These are phyloP conservation scores for Cicer arietinum DNA, from an alignment of 306 rosid species.

Conservation along the genomic window DNA sequence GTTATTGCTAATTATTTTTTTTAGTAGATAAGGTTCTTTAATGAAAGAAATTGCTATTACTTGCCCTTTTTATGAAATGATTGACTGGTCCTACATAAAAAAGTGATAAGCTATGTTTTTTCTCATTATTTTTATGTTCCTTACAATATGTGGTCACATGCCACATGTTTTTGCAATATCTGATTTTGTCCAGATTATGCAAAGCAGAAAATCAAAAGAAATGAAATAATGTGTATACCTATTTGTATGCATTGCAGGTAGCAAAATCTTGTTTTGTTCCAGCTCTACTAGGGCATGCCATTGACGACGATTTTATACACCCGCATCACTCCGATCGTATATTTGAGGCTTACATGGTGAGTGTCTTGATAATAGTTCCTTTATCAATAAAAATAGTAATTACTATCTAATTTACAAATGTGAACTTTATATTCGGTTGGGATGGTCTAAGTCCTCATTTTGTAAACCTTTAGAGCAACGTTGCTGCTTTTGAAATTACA, in stretches of 20 bases:
- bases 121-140: constrained; percentile 22
- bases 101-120: constrained; percentile 31
- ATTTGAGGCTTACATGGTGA: constrained; percentile 89
- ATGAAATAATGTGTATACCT: not conserved
- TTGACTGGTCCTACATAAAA: constrained; percentile 34
- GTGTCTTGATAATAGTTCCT: constrained; percentile 33
- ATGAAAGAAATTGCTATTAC: constrained; percentile 18
- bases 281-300: constrained; percentile 88
- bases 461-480: constrained; percentile 20
- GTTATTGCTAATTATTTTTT: not conserved
- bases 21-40: constrained; percentile 44
- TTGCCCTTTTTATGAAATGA: constrained; percentile 20
- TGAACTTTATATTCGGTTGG: constrained; percentile 29
- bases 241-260: constrained; percentile 62
- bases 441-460: constrained; percentile 14
- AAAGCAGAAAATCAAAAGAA: not conserved
- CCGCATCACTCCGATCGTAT: constrained; percentile 95
- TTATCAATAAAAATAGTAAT: not conserved
- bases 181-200: constrained; percentile 18
- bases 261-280: constrained; percentile 97
- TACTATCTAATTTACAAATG: constrained; percentile 3
- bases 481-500: constrained; percentile 32
- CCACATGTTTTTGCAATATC: constrained; percentile 2
- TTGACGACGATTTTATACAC: constrained; percentile 91
- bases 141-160: not conserved